These are phyloP conservation scores for Fusarium brevicatenulatum DNA, from an alignment of 2,329 filamentous ascomycete genomes.

Conservation along the genomic window DNA sequence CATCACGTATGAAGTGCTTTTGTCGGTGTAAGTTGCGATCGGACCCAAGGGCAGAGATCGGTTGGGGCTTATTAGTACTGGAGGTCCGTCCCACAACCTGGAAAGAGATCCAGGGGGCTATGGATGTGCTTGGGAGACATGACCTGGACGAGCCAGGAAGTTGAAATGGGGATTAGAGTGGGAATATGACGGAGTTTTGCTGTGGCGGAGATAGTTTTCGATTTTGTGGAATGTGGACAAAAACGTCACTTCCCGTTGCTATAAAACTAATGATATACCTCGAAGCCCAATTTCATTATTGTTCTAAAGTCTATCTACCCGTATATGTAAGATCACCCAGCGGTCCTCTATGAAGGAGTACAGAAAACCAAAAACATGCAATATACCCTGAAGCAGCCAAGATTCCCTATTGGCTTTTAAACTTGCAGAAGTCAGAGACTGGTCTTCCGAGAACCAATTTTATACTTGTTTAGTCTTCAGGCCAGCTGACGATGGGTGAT, in stretches of 20 bases:
- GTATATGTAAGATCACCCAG: background rate
- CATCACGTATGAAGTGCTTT: constrained; percentile 45
- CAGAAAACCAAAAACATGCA: background rate
- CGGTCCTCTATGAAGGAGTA: background rate
- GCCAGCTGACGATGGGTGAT: background rate
- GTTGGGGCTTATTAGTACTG: constrained; percentile 42
- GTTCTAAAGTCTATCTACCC: background rate
- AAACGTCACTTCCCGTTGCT: background rate
- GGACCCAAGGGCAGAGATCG: constrained; percentile 33
- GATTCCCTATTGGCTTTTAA: no score
- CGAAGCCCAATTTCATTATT: background rate
- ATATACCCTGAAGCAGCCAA: background rate
- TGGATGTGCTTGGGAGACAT: constrained; percentile 42
- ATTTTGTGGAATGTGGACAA: background rate
- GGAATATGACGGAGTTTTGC: background rate
- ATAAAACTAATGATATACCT: background rate
- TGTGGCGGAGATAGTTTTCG: background rate
- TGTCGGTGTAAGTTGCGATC: constrained; percentile 45
- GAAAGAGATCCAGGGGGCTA: constrained; percentile 44
- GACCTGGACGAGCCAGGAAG: constrained; percentile 41
- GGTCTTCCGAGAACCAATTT: background rate
- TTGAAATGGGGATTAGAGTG: background rate
- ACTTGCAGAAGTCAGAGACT: background rate
- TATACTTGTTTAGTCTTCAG: background rate
- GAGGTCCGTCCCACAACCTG: constrained; percentile 44